Evolutionary conservation across 2,329 filamentous ascomycete genomes (phyloP), one percentile per base, ranked within the genome.

Genomic region (Microdochium paspali): DNA sequence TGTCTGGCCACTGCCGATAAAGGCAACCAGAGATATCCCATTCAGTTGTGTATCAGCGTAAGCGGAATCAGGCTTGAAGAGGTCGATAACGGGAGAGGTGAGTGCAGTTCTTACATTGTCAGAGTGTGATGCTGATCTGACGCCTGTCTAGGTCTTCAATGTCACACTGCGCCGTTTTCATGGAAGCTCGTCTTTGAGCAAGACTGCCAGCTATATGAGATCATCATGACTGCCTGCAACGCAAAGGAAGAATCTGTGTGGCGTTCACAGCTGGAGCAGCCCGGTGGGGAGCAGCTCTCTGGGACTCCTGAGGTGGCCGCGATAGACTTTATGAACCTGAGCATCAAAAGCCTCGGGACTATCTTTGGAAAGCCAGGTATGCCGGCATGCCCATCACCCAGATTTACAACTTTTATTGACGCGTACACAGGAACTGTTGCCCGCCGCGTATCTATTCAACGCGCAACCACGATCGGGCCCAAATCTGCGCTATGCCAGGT

Each of bases 101-200:
- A 61, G 69, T 28, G 31, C 46, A 9, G 15, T 43, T 28, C 47
- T 50, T 24, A 52, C 30, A n/a, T 13, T 24, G 12, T 28, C 4
- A 50, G 44, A 52, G 60, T 44, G 58, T 6, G 2, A 25, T 13
- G 12, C 25, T 12, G 43, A 50, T 35, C 56, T 61, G 35, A 62
- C 44, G 12, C 46, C 13, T n/a, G 20, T 44, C 43, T 51, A 95
- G 90, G 89, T 1, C 63, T 97, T 7, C 89, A 91, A 71, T 96
- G 90, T 58, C 84, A 93, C 53, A 87, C 86, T 3, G 87, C 87
- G 1, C 82, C 87, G 0, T 87, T 87, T 62, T 93, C 90, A 1
- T 97, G 90, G 91, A 98, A 97, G 62, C 59, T 96, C 10, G 74
- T 88, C 2, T 96, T 97, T 58, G 84, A 93, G 61, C 79, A 80